Evolutionary conservation across 2,329 filamentous ascomycete genomes (phyloP), one percentile per base, ranked within the genome.

Genomic region (Clonostachys byssicola): DNA sequence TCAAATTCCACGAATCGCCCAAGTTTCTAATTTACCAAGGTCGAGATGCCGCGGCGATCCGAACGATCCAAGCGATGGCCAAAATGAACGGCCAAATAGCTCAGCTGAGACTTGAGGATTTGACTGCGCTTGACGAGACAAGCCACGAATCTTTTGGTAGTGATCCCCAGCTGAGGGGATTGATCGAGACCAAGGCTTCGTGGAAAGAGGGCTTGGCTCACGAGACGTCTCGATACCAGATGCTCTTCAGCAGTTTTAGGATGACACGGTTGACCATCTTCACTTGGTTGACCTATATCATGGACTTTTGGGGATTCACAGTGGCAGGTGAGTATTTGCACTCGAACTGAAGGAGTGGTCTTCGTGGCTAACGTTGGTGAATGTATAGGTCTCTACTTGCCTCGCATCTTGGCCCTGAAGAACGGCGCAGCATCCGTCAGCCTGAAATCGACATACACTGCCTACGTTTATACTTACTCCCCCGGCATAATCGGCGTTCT

Each of bases 401-500:
- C 75, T 0, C 63, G 65, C 4, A 77, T 79, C 43, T 60, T 80
- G 3, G 72, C 73, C 5, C 51, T 71, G n/a, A 79, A 80, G 54
- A 78, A 79, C 47, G 70, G 70, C 13, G 63, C 62, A 1, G 62
- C 70, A 12, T 54, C 66, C 5, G 62, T 74, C 5, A 68, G 70
- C 4, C 65, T 79, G 12, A 55, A 45, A 56, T 68, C 54, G 9
- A 80, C 75, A 0, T 80, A 80, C 52, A 70, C 73, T 16, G 72
- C 67, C 5, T 80, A 79, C 57, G 69, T 80, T 34, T 75, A 74
- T 54, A 79, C 77, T 3, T 79, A 79, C 58, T 63, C 71, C 0
- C 75, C 75, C 0, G 75, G 77, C 4, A 71, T 76, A 9, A 49
- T 77, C 0, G 77, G 73, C 18, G 77, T 79, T 1, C 58, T 78